Conservation (phyloP, 768 basidiomycete species). For the Inosperma sp. region DNA sequence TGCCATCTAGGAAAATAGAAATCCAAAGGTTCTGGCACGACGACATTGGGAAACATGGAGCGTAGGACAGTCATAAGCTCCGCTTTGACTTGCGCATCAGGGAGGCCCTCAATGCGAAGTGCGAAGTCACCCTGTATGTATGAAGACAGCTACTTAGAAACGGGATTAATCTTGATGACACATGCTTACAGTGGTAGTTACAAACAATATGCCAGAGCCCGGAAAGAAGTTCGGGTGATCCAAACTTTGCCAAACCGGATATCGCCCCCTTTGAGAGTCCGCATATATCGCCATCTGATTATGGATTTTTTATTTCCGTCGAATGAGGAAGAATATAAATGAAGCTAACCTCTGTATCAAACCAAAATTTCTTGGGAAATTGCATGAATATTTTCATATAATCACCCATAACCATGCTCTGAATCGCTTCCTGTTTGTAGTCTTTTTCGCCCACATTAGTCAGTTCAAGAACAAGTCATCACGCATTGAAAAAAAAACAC, state of each 20-base stretch:
- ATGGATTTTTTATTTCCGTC: not conserved
- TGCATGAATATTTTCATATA: conserved; percentile 69
- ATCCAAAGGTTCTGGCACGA: conserved; percentile 51
- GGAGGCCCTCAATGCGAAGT: conserved; percentile 50
- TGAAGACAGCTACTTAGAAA: not conserved
- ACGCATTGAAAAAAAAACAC: conserved; percentile 15
- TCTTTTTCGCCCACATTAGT: conserved; percentile 12
- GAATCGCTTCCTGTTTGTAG: conserved; percentile 63
- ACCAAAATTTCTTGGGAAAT: conserved; percentile 58
- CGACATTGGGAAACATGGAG: conserved; percentile 52
- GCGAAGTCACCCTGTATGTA: conserved; percentile 53
- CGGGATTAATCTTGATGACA: no score
- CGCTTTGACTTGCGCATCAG: conserved; percentile 40
- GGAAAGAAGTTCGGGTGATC: conserved; percentile 56
- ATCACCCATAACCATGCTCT: conserved; percentile 58
- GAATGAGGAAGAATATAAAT: not conserved
- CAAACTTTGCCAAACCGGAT: conserved; percentile 65
- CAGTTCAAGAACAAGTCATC: not conserved
- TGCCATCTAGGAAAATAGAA: conserved; percentile 57
- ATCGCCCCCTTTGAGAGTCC: conserved; percentile 52
- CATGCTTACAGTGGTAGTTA: conserved; percentile 44
- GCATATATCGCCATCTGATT: conserved; percentile 53
- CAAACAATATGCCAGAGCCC: conserved; percentile 54
- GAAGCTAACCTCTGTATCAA: conserved; percentile 35
- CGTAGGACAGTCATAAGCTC: conserved; percentile 57